Base-by-base conservation (phyloP, 2,329 filamentous ascomycete genomes). In the Fusarium proliferatum region DNA sequence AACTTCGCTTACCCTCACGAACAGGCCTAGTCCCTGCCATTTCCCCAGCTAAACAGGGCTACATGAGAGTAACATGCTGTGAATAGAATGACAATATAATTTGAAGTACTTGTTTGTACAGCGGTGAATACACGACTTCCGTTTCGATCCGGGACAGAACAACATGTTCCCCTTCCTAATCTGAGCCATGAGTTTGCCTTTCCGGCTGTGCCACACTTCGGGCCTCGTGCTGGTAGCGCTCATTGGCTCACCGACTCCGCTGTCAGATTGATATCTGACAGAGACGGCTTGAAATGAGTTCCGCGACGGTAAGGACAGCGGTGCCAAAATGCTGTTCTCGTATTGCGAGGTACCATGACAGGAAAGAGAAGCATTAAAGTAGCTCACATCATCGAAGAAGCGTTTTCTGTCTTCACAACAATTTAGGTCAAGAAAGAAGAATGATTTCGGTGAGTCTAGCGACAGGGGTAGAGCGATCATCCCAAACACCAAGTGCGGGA, bases 61-160 rank as follows among this genome's bases (percentile, higher is more conserved):
- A 51, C 30, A 34, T 51, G 3, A 1, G 4, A 23, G 6, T 23
- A 1, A 51, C 48, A 15, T 23, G 48, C 7, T 8, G 0, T 51
- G 30, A 51, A 51, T 34, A 34, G n/a, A 16, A 2, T 15, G 11
- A 15, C 30, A 19, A 34, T 51, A 19, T 1, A 8, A 34, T 16
- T 7, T 0, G 7, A 51, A 23, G n/a, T 51, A 23, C n/a, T 13
- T 8, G 1, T 5, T 23, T 19, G 48, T 51, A 34, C 3, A 12
- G n/a, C 2, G 0, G 11, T 34, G 16, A 34, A 15, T 4, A 3
- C 1, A 4, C 4, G 1, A 19, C 16, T 34, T 51, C 2, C 16
- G 16, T 8, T 13, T 19, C 3, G 3, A 13, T 19, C 11, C 6
- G 3, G 30, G 8, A 19, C 2, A 23, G 8, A 16, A 5, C 0